A percentile compares a stretch with the other conserved stretches of the same genome.
Evolutionary conservation across 345 rosid species (phyloP).

Genomic region (Trapa bicornis): DNA sequence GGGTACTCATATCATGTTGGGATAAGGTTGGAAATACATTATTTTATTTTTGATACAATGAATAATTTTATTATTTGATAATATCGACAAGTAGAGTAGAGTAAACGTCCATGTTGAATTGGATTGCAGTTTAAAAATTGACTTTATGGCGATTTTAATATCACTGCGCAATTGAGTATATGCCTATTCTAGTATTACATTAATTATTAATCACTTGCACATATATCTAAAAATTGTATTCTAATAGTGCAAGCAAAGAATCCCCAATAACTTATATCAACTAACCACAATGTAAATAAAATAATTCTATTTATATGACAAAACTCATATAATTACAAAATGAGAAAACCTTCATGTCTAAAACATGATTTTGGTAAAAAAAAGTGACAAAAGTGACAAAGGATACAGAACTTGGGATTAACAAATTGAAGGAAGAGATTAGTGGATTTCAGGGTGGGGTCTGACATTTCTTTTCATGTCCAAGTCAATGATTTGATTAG

Average conservation of each 20-base stretch:
- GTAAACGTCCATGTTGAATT: too few species aligned
- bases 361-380: neutral
- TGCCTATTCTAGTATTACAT: neutral
- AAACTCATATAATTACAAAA: neutral
- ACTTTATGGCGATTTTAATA: too few species aligned
- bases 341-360: neutral
- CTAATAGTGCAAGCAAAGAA: neutral
- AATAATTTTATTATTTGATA: too few species aligned
- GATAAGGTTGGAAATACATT: too few species aligned
- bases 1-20: too few species aligned
- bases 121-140: too few species aligned
- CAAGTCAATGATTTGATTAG: neutral
- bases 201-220: neutral
- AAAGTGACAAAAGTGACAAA: neutral
- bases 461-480: neutral
- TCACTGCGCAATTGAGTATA: too few species aligned
- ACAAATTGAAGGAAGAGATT: constrained; percentile 46
- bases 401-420: constrained; percentile 19
- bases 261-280: neutral
- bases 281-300: neutral
- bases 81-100: too few species aligned
- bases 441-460: constrained; percentile 26
- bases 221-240: neutral
- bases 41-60: too few species aligned
- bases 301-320: neutral